Evolutionary conservation across 1,139 yeast genomes (phyloP).

Genomic region (Hemisphaericaspora lyxosophila): DNA sequence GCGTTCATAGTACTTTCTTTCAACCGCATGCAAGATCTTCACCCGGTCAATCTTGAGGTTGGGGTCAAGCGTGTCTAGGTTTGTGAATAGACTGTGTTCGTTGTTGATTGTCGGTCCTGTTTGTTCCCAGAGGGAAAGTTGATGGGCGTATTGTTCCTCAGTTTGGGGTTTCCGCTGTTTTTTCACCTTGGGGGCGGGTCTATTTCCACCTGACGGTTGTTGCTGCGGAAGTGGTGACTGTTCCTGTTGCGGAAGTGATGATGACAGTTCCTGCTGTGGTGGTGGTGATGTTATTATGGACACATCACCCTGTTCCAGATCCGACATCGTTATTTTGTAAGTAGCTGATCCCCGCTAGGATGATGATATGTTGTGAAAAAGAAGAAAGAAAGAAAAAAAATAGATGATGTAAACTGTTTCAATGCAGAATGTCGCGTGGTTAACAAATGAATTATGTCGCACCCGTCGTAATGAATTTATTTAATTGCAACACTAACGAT

Average conservation of each 20-base stretch:
- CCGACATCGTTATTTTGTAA: too few relatives aligned
- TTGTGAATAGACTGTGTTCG: slow-evolving; percentile 43
- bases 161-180: slow-evolving; percentile 54
- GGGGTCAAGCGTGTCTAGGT: slow-evolving; percentile 22
- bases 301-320: background rate
- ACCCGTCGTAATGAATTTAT: too few relatives aligned
- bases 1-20: slow-evolving; percentile 49
- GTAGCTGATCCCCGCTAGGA: too few relatives aligned
- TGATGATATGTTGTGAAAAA: too few relatives aligned
- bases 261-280: background rate
- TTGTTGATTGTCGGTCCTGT: slow-evolving; percentile 55
- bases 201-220: background rate
- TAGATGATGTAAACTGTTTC: too few relatives aligned
- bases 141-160: slow-evolving; percentile 51
- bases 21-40: slow-evolving; percentile 42
- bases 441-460: too few relatives aligned
- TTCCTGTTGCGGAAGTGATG: background rate
- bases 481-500: too few relatives aligned
- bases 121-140: slow-evolving; percentile 40
- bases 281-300: background rate
- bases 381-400: too few relatives aligned
- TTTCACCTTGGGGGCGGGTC: slow-evolving; percentile 2
- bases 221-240: background rate
- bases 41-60: slow-evolving; percentile 35
- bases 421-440: too few relatives aligned